phyloP scores from a whole-genome alignment of 495 filamentous ascomycete species.

The Neurospora tetrasperma region DNA sequence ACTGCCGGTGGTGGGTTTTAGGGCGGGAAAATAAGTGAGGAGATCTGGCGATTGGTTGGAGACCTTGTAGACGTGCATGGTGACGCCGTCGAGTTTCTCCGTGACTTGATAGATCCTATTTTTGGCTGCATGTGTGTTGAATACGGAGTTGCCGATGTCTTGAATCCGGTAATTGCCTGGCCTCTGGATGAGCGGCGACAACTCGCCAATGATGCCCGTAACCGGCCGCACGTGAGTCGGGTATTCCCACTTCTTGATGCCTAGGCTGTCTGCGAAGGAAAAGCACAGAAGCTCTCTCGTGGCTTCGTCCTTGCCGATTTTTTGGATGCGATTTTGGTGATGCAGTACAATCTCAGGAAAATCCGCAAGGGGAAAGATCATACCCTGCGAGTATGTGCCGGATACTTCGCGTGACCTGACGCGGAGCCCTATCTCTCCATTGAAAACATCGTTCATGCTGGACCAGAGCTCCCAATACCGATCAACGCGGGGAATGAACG shows the following conservation, averaged over 20 bases:
- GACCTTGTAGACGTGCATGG: constrained; percentile 17
- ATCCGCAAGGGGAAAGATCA: constrained; percentile 5
- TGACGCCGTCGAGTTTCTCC: constrained; percentile 18
- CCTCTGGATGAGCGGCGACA: not conserved
- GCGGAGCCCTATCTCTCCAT: constrained; percentile 5
- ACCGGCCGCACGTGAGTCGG: constrained; percentile 7
- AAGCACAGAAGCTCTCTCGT: not conserved
- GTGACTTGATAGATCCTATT: constrained; percentile 13
- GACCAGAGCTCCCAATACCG: constrained; percentile 8
- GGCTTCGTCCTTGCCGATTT: not conserved
- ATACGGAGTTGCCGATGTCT: not conserved
- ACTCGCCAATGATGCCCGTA: not conserved
- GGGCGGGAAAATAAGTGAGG: not conserved
- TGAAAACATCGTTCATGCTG: not conserved
- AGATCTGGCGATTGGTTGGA: not conserved
- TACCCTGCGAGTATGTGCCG: constrained; percentile 11
- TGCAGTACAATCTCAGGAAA: constrained; percentile 9
- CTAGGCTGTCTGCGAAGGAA: constrained; percentile 7
- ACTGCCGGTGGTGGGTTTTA: not conserved
- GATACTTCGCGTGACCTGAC: constrained; percentile 1
- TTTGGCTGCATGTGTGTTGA: not conserved
- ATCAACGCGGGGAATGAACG: constrained; percentile 7
- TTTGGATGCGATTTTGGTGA: not conserved
- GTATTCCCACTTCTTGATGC: constrained; percentile 15
- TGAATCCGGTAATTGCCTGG: not conserved